Evolutionary conservation across 2,329 filamentous ascomycete species (phyloP).

Genomic region (Clonostachys rhizophaga): DNA sequence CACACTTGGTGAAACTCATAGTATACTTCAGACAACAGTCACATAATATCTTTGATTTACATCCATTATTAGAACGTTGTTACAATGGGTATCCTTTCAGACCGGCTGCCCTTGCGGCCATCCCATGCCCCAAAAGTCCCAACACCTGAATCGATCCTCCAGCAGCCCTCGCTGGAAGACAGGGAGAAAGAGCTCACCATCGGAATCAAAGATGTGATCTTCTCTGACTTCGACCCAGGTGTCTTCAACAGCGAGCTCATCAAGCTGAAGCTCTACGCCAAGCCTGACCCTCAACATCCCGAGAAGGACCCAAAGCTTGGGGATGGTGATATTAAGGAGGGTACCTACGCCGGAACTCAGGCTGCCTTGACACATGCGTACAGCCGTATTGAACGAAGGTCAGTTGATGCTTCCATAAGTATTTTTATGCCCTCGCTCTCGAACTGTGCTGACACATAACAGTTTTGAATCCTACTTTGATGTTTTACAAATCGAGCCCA

Average conservation of each 20-base stretch:
- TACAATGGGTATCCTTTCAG: too few species aligned
- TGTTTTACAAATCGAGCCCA: neutral
- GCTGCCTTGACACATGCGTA: neutral
- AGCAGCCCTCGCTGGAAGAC: too few species aligned
- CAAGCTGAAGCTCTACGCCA: slow-evolving; percentile 12
- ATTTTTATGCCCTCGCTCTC: neutral
- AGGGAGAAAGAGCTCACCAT: too few species aligned
- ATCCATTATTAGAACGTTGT: too few species aligned
- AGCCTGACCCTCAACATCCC: neutral
- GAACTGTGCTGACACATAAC: neutral
- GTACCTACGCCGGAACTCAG: neutral
- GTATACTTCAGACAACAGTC: too few species aligned
- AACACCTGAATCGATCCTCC: too few species aligned
- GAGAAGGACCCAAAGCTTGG: neutral
- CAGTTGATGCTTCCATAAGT: neutral
- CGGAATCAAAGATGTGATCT: neutral
- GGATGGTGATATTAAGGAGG: neutral
- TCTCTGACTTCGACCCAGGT: slow-evolving; percentile 18
- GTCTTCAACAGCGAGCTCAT: slow-evolving; percentile 19
- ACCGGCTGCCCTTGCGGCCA: too few species aligned
- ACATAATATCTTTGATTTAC: too few species aligned
- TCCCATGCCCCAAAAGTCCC: neutral
- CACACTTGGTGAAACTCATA: too few species aligned
- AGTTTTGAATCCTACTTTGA: neutral
- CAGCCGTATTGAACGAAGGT: neutral